Base-by-base conservation (phyloP, 2,329 filamentous ascomycete species). In the Scorias spongiosa region DNA sequence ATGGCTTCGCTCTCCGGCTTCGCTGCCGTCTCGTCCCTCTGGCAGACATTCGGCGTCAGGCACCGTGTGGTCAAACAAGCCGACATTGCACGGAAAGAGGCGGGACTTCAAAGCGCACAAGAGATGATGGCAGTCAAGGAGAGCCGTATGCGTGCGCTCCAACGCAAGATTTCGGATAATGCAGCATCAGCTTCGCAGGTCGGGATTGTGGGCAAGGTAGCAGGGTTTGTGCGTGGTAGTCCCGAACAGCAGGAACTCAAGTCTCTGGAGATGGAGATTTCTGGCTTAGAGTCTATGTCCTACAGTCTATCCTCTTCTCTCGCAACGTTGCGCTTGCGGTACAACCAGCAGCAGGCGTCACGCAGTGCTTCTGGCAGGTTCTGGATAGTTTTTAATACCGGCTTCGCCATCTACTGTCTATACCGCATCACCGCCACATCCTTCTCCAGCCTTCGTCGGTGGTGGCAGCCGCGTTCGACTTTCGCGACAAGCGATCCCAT, bases 1-100 rank as follows among this genome's bases (percentile, higher is more conserved):
- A 93, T 93, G 84, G 86, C 85, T 12, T 72, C 88, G 11, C 68
- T 93, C n/a, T 85, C 85, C 6, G 86, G 86, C 0, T 93, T 93
- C 55, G 86, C 86, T 5, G 84, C 84, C n/a, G 82, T 93, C 29
- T 88, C 83, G 18, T 81, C 83, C 1, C 78, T 87, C 1, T 93
- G 86, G 84, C 82, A 93, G 57, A 84, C 77, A 1, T 85, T 93
- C 62, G 74, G 78, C 18, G 76, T 78, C 28, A 75, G 73, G 34
- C 67, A 75, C 39, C 70, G 74, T 28, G 75, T 75, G 2, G 75
- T 70, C 48, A 52, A 61, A 0, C 84, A 93, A 42, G 70, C 76
- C 9, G 83, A 89, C 51, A 73, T 93, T 40, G 69, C 75, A 41
- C 74, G 86, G 41, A 91, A 89, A 59, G 78, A 87, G 58, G 78